A percentile compares a stretch with the other conserved stretches of the same genome.
phyloP scores from a whole-genome alignment of 768 basidiomycete species.

The Rhodocollybia butyracea region DNA sequence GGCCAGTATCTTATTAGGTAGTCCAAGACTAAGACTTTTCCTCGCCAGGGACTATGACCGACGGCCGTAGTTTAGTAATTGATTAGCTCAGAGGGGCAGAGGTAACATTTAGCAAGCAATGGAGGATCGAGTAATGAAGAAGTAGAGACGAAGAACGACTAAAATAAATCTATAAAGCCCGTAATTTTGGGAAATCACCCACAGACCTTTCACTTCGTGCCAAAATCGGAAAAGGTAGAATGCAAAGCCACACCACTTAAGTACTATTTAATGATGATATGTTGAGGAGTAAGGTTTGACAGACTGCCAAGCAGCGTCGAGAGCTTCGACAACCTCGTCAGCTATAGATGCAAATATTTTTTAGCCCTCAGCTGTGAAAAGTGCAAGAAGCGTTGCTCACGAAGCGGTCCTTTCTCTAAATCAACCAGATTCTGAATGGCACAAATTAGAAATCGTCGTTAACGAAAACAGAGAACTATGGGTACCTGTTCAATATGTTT shows the following conservation, averaged over 20 bases:
- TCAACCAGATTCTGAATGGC: neutral
- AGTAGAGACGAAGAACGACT: too few relatives aligned
- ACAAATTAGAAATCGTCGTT: neutral
- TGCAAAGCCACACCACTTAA: constrained; percentile 10
- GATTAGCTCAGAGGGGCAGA: too few relatives aligned
- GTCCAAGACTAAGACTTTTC: too few relatives aligned
- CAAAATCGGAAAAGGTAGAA: constrained; percentile 24
- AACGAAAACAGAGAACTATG: constrained; percentile 25
- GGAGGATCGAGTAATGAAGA: too few relatives aligned
- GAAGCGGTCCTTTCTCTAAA: constrained; percentile 7
- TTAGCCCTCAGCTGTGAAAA: neutral
- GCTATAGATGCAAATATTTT: neutral
- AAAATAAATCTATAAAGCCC: too few relatives aligned
- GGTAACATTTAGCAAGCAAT: too few relatives aligned
- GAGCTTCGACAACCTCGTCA: neutral
- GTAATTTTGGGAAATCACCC: too few relatives aligned
- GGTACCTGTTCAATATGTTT: constrained; percentile 6
- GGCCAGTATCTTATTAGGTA: too few relatives aligned
- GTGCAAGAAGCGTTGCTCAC: neutral
- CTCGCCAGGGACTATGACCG: too few relatives aligned
- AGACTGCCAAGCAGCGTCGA: neutral
- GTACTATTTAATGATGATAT: neutral
- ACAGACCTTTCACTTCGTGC: too few relatives aligned
- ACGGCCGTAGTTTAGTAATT: too few relatives aligned
- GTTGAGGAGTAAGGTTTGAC: neutral